These are phyloP conservation scores for Rubia tinctorum DNA, from an alignment of 305 asterid genomes.

Conservation along the genomic window DNA sequence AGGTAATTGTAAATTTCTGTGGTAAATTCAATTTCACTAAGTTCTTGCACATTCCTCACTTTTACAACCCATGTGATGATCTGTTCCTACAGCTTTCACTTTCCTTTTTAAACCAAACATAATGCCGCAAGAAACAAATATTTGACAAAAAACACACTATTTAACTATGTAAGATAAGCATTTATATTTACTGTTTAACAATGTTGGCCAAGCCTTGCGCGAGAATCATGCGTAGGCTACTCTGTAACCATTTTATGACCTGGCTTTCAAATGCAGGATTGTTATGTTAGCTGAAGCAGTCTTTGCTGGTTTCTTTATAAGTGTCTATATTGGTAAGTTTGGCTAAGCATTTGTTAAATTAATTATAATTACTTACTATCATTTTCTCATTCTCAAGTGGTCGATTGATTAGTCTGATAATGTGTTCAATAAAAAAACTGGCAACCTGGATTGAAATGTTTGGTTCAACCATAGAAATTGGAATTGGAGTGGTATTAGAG, in stretches of 20 bases:
- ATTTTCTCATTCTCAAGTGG: neutral
- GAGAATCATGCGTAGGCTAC: neutral
- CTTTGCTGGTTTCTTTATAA: slow-evolving; percentile 84
- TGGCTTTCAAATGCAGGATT: slow-evolving; percentile 58
- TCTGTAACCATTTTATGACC: slow-evolving; percentile 24
- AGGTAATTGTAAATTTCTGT: slow-evolving; percentile 42
- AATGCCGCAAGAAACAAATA: neutral
- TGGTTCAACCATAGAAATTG: neutral
- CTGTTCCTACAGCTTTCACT: neutral
- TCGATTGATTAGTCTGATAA: neutral
- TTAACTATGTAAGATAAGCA: neutral
- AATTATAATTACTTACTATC: neutral
- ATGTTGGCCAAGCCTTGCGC: neutral
- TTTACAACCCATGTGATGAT: neutral
- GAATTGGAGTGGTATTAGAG: neutral
- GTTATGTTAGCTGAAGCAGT: slow-evolving; percentile 80
- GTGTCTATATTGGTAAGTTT: slow-evolving; percentile 81
- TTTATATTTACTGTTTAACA: neutral
- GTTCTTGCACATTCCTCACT: slow-evolving; percentile 4
- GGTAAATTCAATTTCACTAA: slow-evolving; percentile 1
- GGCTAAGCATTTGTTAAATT: slow-evolving; percentile 3
- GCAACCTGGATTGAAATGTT: neutral
- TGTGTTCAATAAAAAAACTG: neutral
- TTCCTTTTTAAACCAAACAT: neutral
- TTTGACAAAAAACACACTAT: neutral